Percentiles rank a stretch among this genome's conserved stretches.
Evolutionary conservation across 805 yeast genomes (phyloP).

Genomic region (Hanseniaspora hatyaiensis): DNA sequence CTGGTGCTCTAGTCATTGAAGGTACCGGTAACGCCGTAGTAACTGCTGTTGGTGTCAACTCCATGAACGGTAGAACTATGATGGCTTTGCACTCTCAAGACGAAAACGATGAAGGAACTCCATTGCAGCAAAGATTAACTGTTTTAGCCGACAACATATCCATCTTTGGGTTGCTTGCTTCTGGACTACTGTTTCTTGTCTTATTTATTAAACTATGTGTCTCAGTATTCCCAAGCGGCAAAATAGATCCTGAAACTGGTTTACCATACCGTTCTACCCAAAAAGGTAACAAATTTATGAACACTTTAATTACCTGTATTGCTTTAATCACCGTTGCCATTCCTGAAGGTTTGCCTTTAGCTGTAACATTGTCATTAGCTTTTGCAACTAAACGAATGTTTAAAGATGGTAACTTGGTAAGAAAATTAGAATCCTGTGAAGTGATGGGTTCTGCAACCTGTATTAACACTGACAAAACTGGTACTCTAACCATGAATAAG

Average conservation of each 20-base stretch:
- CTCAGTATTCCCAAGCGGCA: conserved; percentile 43
- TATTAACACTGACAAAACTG: conserved; percentile 93
- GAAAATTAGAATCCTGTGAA: conserved; percentile 87
- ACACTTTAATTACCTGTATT: conserved; percentile 79
- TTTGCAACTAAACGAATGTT: conserved; percentile 98
- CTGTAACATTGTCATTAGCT: conserved; percentile 91
- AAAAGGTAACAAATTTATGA: conserved; percentile 74
- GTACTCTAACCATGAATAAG: conserved; percentile 85
- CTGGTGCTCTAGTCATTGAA: conserved; percentile 77
- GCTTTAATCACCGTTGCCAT: conserved; percentile 94
- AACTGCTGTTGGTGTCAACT: conserved; percentile 81
- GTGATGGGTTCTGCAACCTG: conserved; percentile 99
- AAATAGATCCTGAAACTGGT: conserved; percentile 25
- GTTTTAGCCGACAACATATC: conserved; percentile 85
- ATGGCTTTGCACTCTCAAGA: conserved; percentile 60
- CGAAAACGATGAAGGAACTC: conserved; percentile 52
- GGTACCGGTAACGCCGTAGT: conserved; percentile 81
- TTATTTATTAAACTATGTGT: conserved; percentile 65
- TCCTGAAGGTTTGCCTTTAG: conserved; percentile 97
- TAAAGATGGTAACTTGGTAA: conserved; percentile 87
- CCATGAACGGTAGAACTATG: conserved; percentile 88
- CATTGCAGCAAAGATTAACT: conserved; percentile 72
- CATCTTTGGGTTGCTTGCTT: conserved; percentile 83
- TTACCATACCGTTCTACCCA: conserved; percentile 34
- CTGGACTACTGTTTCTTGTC: conserved; percentile 66